Base-by-base conservation (phyloP, 805 yeast species). In the Ogataea neopini region DNA sequence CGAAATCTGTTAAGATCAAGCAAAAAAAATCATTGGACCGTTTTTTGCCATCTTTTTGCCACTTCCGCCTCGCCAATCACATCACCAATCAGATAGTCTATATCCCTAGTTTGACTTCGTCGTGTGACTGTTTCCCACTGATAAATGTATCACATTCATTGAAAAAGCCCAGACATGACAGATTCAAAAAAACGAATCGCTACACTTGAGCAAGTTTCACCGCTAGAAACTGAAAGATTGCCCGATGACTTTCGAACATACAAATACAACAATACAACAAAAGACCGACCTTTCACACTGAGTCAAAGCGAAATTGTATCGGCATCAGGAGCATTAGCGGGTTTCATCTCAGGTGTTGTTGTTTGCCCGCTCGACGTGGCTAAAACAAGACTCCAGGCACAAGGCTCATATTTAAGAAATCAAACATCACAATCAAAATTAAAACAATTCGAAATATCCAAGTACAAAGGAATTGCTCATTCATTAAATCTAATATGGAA, bases 311-410 rank as follows among this genome's bases (percentile, higher is more conserved):
- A 84, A 58, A 75, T 89, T 29, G 81, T 86, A 11, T 94, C 98
- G 6, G 58, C 86, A 0, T 79, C 96, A 1, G 99, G 99, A 0
- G 97, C 97, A 0, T 67, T 89, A n/a, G 88, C 97, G 0, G 99
- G 99, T 1, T 86, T 94, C 55, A 61, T 88, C 6, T 83, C 97
- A 0, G 98, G 98, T 0, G 77, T 91, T 2, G 74, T 80, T 2
- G 99, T 94, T 6, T 94, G 98, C 67, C 99, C 99, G 0, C 70
- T 94, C 28, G 99, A 94, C 63, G 99, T 94, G 40, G 92, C 94
- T 11, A 94, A 94, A 67, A 94, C 99, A 4, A 72, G 96, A 57
- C 74, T 91, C 38, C 99, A 92, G 68, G 97, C 97, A 0, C 96
- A 88, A 63, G 96, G 96, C 6, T 79, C 74, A 44, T 66, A 54